Evolutionary conservation across 2,329 filamentous ascomycete genomes (phyloP), one percentile per base, ranked within the genome.

Genomic region (Stagonosporopsis cucurbitacearum): DNA sequence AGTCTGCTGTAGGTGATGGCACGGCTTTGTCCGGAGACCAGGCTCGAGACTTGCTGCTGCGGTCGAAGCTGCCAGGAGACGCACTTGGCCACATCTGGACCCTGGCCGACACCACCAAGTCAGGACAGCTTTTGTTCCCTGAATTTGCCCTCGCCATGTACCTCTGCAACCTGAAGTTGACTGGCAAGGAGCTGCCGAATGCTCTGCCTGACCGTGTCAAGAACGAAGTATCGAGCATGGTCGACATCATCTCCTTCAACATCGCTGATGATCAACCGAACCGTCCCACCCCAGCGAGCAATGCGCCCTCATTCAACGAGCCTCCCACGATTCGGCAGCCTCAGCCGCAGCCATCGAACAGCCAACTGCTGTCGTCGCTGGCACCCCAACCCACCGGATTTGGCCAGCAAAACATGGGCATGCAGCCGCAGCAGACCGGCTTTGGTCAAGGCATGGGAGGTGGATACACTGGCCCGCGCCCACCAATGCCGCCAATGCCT

Each of bases 121-220:
- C 94, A 13, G 95, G 95, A 41, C 93, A 97, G 76, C 85, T 99
- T 28, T 89, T 97, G 72, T 99, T 99, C 73, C 95, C 95, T 37
- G 95, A 99, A 77, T 99, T 99, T 64, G 95, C 95, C 7, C 82
- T 99, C 54, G 91, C 95, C 59, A 98, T 99, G 95, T 99, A 99
- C 69, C 86, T 99, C 28, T 99, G 95, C 82, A 99, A 98, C 72
- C 74, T 99, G 65, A 95, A 89, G 74, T 82, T 98, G 55, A 95
- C 91, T 0, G 92, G 92, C 56, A 96, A 96, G 77, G 81, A 88
- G 0, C 77, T 99, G 22, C 95, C 95, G 0, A 71, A 82, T 2
- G 76, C 73, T 6, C 82, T 99, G 9, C 95, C 95, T 0, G 92
- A 97, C 28, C 89, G 86, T 56, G 88, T 99, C 63, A 90, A 88